phyloP scores from a whole-genome alignment of 2,329 filamentous ascomycete genomes.

The Sporothrix euskadiensis region DNA sequence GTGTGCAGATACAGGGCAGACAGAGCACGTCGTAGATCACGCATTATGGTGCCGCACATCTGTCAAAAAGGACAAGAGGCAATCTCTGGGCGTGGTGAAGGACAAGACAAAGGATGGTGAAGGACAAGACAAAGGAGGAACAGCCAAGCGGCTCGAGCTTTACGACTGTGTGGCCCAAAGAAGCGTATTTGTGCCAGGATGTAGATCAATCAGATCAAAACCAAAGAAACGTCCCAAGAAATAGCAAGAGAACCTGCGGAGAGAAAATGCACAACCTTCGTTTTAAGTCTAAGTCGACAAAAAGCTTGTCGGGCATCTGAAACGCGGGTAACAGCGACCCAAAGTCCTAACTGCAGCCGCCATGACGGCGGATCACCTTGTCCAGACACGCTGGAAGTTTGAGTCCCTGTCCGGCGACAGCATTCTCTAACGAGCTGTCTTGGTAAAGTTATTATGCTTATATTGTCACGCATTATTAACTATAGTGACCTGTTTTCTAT shows the following conservation, averaged over 20 bases:
- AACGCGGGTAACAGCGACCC: background rate
- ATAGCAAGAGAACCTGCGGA: background rate
- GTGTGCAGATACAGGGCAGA: background rate
- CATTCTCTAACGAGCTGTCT: background rate
- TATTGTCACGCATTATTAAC: background rate
- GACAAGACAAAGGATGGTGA: background rate
- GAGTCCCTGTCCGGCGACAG: background rate
- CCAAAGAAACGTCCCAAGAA: background rate
- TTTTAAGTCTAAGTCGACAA: background rate
- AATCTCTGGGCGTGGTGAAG: too few relatives aligned
- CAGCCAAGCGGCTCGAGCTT: background rate
- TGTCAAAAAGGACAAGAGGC: background rate
- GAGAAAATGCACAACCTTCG: background rate
- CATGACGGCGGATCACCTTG: background rate
- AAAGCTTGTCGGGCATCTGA: conserved; percentile 15
- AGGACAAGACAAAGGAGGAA: background rate
- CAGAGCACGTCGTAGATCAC: conserved; percentile 1
- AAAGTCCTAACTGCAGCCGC: conserved; percentile 7
- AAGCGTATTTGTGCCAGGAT: background rate
- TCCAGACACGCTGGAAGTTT: background rate
- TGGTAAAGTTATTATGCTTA: background rate
- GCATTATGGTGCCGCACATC: background rate
- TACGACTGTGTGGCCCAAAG: background rate
- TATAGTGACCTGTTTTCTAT: background rate
- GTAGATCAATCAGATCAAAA: background rate